Evolutionary conservation across 768 basidiomycete genomes (phyloP), one percentile per base, ranked within the genome.

Genomic region (Trametes elegans): DNA sequence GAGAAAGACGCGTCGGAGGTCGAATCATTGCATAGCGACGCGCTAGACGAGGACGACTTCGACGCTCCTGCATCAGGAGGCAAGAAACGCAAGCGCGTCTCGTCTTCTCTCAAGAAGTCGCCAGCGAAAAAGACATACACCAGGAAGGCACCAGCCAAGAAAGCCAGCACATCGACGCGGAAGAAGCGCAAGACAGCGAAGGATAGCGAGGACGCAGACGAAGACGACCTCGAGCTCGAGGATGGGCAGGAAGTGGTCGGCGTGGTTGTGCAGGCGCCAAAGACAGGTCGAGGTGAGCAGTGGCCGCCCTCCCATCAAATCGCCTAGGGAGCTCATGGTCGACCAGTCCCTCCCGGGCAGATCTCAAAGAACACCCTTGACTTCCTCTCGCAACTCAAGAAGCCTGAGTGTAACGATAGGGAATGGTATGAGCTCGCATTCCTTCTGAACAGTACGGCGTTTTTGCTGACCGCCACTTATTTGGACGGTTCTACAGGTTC

Each of bases 281-380:
- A 77, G 61, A 84, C 83, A 0, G 93, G 93, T n/a, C 79, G 79
- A 72, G 90, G 90, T 88, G 50, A 40, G 77, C 70, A n/a, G 18
- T 28, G 26, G 10, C 11, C 28, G 8, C 26, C 9, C 18, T 18
- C 18, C 4, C 28, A 24, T 32, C 11, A 14, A 16, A 35, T 11
- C 14, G 10, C 7, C 2, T 7, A 16, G 18, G n/a, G 21, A 21
- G 9, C 1, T 3, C 34, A 16, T 27, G 21, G 41, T 10, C n/a
- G 45, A 29, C 26, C 23, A 43, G 93, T 92, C 0, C 87, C 92
- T 0, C 80, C 91, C 10, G 94, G 93, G 9, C 83, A 84, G 68
- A 82, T 97, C 64, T 95, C 93, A 2, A 77, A 84, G 62, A 95
- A 97, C 60, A 91, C 88, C 3, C 69, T 98, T 31, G 73, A 90